phyloP scores from a whole-genome alignment of 139 green algal genomes.

The Coelastrella sp. region DNA sequence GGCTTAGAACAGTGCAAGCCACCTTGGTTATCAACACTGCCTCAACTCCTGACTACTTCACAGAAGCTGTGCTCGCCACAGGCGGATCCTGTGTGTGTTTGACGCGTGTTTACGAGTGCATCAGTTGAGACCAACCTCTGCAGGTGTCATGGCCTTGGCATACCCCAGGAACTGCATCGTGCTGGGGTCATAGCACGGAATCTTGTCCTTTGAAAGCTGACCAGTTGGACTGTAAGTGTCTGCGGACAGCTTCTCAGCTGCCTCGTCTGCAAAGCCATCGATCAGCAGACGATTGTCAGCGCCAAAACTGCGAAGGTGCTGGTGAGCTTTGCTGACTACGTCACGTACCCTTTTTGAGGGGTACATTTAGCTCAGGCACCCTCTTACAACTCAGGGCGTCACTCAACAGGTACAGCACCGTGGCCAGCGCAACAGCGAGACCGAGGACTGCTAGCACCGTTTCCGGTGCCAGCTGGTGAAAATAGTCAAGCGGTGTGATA shows the following conservation, averaged over 20 bases:
- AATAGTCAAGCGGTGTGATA: too few species aligned
- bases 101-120: not conserved
- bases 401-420: conserved; percentile 21
- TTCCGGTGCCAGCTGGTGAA: not conserved
- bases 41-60: not conserved
- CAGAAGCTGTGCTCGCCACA: not conserved
- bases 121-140: conserved; percentile 59
- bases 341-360: conserved; percentile 6
- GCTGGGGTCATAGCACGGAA: conserved; percentile 88
- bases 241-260: conserved; percentile 27
- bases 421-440: conserved; percentile 4
- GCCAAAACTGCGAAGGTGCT: not conserved
- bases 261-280: conserved; percentile 28
- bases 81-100: not conserved
- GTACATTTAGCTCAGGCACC: conserved; percentile 31
- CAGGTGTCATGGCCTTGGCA: conserved; percentile 83
- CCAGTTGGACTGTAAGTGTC: not conserved
- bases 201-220: conserved; percentile 23
- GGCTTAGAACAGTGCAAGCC: too few species aligned
- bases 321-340: not conserved
- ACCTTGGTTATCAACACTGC: too few species aligned
- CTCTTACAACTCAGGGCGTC: conserved; percentile 22
- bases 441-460: not conserved
- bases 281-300: not conserved
- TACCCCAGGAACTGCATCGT: conserved; percentile 89